These are phyloP conservation scores for Asterochloris sp. DNA, from an alignment of 139 green algal genomes.

Conservation along the genomic window DNA sequence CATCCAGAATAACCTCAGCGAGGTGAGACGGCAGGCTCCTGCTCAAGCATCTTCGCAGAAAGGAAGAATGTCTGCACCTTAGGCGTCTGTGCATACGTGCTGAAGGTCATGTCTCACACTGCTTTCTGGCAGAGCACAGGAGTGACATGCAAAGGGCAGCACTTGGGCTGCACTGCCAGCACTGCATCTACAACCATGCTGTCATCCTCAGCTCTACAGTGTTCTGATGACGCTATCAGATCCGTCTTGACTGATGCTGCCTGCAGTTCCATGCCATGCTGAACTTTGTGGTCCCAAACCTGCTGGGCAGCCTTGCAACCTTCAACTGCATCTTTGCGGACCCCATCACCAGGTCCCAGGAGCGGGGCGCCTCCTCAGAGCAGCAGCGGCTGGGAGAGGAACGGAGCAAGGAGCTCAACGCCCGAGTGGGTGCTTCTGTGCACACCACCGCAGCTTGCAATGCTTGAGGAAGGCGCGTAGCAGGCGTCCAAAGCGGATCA, in stretches of 20 bases:
- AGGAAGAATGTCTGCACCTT: no score
- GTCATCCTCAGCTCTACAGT: conserved; percentile 9
- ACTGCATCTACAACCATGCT: not conserved
- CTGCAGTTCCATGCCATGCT: conserved; percentile 41
- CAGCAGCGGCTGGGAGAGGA: conserved; percentile 57
- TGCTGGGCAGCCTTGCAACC: conserved; percentile 50
- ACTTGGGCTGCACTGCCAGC: not conserved
- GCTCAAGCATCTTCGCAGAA: no score
- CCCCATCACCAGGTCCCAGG: conserved; percentile 58
- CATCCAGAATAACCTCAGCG: conserved; percentile 82
- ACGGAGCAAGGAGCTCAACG: conserved; percentile 14
- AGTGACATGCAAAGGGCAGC: no score
- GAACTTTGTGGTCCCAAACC: conserved; percentile 64
- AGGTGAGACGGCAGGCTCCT: conserved; percentile 34
- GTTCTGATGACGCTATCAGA: not conserved
- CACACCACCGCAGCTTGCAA: no score
- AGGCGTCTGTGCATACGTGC: not conserved
- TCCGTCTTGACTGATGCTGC: not conserved
- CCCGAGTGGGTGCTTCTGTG: no score
- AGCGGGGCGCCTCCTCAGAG: conserved; percentile 52
- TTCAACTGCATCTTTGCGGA: conserved; percentile 75
- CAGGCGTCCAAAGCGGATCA: no score
- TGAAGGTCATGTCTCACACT: not conserved
- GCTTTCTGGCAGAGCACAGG: not conserved
- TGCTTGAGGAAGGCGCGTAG: no score